These are phyloP conservation scores for Elsinoe necatrix DNA, from an alignment of 2,329 filamentous ascomycete species.

Conservation along the genomic window DNA sequence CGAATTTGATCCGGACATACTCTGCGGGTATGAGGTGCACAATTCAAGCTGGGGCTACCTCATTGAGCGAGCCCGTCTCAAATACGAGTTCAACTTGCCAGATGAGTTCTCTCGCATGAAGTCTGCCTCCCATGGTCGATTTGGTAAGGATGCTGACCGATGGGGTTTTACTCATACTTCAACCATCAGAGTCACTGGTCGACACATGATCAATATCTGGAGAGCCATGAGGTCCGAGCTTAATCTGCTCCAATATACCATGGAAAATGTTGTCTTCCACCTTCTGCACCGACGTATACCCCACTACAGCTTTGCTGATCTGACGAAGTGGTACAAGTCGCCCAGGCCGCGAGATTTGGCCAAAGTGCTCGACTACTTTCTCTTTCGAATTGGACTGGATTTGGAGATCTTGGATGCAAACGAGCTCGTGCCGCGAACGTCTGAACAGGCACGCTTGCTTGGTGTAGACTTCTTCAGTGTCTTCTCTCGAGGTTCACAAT, in stretches of 20 bases:
- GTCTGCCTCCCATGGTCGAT: slow-evolving; percentile 68
- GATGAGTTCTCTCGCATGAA: slow-evolving; percentile 89
- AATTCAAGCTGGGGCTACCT: slow-evolving; percentile 92
- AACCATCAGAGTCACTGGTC: slow-evolving; percentile 81
- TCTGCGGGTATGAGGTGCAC: slow-evolving; percentile 93
- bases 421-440: slow-evolving; percentile 78
- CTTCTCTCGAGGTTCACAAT: slow-evolving; percentile 88
- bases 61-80: slow-evolving; percentile 75
- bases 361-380: slow-evolving; percentile 71
- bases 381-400: slow-evolving; percentile 66
- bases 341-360: slow-evolving; percentile 58
- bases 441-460: slow-evolving; percentile 84
- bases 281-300: slow-evolving; percentile 79
- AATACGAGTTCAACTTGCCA: slow-evolving; percentile 84
- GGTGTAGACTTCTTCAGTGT: slow-evolving; percentile 97
- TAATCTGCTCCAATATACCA: slow-evolving; percentile 84
- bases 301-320: slow-evolving; percentile 68
- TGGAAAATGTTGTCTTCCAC: slow-evolving; percentile 94
- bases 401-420: slow-evolving; percentile 88
- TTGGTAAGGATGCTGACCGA: slow-evolving; percentile 75
- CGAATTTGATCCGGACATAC: slow-evolving; percentile 75
- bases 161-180: slow-evolving; percentile 96
- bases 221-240: slow-evolving; percentile 89
- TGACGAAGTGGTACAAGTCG: slow-evolving; percentile 76
- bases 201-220: slow-evolving; percentile 97